Evolutionary conservation across 2,329 filamentous ascomycete genomes (phyloP), one percentile per base, ranked within the genome.

Genomic region (Botrytis squamosa): DNA sequence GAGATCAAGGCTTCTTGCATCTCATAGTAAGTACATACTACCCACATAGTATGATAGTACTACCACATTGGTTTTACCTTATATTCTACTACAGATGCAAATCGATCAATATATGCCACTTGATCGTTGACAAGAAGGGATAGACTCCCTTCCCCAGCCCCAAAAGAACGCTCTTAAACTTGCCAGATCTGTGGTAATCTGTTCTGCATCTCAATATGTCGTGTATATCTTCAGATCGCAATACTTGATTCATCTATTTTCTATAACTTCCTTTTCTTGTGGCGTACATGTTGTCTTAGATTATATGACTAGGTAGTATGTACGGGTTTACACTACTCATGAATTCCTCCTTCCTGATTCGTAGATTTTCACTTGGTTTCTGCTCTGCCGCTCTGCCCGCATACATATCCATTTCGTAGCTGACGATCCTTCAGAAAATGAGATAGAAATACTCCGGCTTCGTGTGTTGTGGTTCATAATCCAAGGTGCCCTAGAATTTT

Each of bases 331-430:
- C 44, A 36, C 20, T 60, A 49, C 38, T 5, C 44, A 57, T 29
- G 44, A 59, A 68, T 38, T 72, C 5, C 52, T 42, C 63, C 40
- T 60, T 68, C 70, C 63, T 69, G 71, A 72, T 72, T 68, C 55
- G 71, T 67, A 55, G 63, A 49, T 64, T 64, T 71, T 38, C 57
- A 60, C 38, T 46, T 44, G 38, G 29, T 60, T 70, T 62, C 68
- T 46, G 40, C 68, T 70, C 68, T 70, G 68, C 57, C 68, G 68
- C 68, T 63, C 55, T 62, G 68, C 40, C 68, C 40, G 68, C 68
- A 70, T 60, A 46, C 25, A 70, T 46, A n/a, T 36, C 52, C 52
- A 70, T 62, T 33, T 46, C n/a, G 29, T 46, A 62, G 68, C 55
- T 46, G 55, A 63, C 29, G 69, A 71, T 71, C 69, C 69, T 63